phyloP scores from a whole-genome alignment of 768 basidiomycete genomes.

The Russula olivacea region DNA sequence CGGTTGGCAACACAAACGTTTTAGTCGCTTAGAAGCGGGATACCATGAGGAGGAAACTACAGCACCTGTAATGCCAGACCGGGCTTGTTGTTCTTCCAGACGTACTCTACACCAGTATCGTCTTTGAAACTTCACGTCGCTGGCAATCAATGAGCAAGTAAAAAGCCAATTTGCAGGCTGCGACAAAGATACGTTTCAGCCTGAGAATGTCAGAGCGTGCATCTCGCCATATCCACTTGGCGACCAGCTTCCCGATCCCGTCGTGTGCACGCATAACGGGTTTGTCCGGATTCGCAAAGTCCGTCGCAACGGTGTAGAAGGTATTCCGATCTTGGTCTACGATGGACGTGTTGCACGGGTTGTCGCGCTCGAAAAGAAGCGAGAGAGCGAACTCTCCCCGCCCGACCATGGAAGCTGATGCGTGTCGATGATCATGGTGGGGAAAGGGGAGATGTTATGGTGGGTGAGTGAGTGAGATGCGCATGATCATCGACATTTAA shows the following conservation, averaged over 20 bases:
- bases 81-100: slow-evolving; percentile 21
- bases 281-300: slow-evolving; percentile 11
- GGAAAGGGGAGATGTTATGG: not conserved
- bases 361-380: slow-evolving; percentile 17
- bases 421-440: slow-evolving; percentile 4
- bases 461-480: not conserved
- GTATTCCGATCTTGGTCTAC: slow-evolving; percentile 11
- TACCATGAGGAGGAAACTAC: not conserved
- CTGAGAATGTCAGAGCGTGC: slow-evolving; percentile 24
- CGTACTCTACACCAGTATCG: slow-evolving; percentile 16
- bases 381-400: not conserved
- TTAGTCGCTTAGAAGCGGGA: not conserved
- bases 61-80: slow-evolving; percentile 19
- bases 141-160: too few species aligned
- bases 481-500: not conserved
- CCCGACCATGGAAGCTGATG: not conserved
- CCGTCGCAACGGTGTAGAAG: slow-evolving; percentile 21
- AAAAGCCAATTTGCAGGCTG: too few species aligned
- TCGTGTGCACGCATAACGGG: slow-evolving; percentile 20
- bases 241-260: slow-evolving; percentile 18
- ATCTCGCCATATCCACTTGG: slow-evolving; percentile 25
- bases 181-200: not conserved
- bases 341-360: slow-evolving; percentile 25
- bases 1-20: too few species aligned
- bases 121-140: slow-evolving; percentile 21